Evolutionary conservation across 148 eudicot species (phyloP).

Genomic region (Chenopodium formosanum): DNA sequence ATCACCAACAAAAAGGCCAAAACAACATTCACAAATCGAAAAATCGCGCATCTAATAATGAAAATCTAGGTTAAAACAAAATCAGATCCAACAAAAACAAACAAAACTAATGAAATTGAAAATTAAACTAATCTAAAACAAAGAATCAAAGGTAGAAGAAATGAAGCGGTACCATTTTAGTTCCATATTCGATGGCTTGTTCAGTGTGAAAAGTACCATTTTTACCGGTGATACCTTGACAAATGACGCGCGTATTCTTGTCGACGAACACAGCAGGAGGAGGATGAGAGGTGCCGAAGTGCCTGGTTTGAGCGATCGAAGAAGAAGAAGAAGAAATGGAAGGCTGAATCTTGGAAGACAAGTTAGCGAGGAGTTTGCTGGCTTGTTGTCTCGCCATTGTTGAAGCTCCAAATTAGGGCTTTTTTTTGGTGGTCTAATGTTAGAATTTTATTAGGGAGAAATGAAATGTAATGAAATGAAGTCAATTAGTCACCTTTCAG

Average conservation of each 20-base stretch:
- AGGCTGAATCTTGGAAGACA: slow-evolving; percentile 29
- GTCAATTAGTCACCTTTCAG: too few relatives aligned
- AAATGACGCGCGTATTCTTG: slow-evolving; percentile 85
- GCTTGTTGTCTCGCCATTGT: slow-evolving; percentile 53
- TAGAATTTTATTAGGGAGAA: too few relatives aligned
- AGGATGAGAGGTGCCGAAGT: slow-evolving; percentile 59
- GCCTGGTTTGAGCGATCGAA: slow-evolving; percentile 41
- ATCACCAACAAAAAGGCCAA: too few relatives aligned
- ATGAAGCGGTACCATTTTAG: slow-evolving; percentile 63
- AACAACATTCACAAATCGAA: too few relatives aligned
- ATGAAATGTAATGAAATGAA: too few relatives aligned
- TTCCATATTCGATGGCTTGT: slow-evolving; percentile 94
- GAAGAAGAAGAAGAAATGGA: slow-evolving; percentile 26
- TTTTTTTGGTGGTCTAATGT: too few relatives aligned
- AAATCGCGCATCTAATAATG: too few relatives aligned
- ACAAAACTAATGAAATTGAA: not conserved
- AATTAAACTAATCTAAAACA: not conserved
- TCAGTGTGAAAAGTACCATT: slow-evolving; percentile 96
- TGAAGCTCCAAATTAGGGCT: slow-evolving; percentile 29
- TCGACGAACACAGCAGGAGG: slow-evolving; percentile 92
- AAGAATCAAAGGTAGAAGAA: not conserved
- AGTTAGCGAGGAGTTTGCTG: slow-evolving; percentile 20
- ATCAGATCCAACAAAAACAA: slow-evolving; percentile 9
- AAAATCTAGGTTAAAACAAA: not conserved
- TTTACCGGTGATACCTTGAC: slow-evolving; percentile 94